A percentile compares a stretch with the other conserved stretches of the same genome.
These are phyloP conservation scores for Hymenoscyphus linearis DNA, from an alignment of 2,329 filamentous ascomycete species.

Conservation along the genomic window DNA sequence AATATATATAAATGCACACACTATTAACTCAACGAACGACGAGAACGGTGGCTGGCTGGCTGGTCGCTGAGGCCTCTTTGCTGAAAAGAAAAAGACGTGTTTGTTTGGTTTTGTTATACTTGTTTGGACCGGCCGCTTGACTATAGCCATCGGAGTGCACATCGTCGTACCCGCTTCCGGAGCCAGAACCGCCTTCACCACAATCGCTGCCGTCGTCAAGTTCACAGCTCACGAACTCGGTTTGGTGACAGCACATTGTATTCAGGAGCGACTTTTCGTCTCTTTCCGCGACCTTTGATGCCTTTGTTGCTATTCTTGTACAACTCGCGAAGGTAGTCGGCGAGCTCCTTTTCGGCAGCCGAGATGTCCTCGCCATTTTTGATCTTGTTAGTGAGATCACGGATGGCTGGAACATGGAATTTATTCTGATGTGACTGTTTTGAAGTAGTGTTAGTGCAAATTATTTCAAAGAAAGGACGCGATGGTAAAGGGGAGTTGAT, in stretches of 20 bases:
- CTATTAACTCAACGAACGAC: neutral
- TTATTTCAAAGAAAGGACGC: neutral
- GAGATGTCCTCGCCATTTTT: conserved; percentile 58
- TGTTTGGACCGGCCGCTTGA: too few relatives aligned
- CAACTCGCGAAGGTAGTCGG: conserved; percentile 77
- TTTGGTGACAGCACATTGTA: conserved; percentile 7
- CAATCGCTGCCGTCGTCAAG: conserved; percentile 38
- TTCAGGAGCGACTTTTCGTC: conserved; percentile 54
- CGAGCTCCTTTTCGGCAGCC: conserved; percentile 67
- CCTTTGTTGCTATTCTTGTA: conserved; percentile 99
- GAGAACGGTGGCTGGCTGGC: neutral
- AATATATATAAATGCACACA: neutral
- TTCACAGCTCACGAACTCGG: conserved; percentile 38
- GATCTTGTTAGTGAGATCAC: conserved; percentile 63
- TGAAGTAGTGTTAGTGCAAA: conserved; percentile 10
- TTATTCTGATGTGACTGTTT: conserved; percentile 83
- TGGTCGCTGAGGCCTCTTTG: neutral
- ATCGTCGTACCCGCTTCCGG: conserved; percentile 40
- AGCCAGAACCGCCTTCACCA: conserved; percentile 29
- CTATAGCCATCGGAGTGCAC: conserved; percentile 26
- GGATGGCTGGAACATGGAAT: conserved; percentile 74
- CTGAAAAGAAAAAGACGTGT: neutral
- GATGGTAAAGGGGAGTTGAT: neutral
- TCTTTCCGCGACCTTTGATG: conserved; percentile 91
- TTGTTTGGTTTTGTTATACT: neutral